A percentile compares a stretch with the other conserved stretches of the same genome.
Conservation (phyloP, 2,329 filamentous ascomycete species). For the Pyricularia pennisetigena region DNA sequence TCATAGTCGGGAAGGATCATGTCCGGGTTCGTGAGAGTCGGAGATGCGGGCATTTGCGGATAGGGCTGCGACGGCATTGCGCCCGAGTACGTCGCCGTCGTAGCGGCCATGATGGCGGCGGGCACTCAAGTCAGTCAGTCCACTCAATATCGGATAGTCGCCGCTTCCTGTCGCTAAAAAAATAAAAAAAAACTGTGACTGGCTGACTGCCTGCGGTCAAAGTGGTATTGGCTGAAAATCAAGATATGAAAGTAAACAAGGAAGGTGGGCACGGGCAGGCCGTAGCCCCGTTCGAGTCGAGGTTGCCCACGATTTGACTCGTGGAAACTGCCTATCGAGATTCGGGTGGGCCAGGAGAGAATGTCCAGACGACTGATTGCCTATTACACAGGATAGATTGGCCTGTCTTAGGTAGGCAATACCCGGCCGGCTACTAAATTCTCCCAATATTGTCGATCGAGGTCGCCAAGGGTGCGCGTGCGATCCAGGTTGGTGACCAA, state of each 20-base stretch:
- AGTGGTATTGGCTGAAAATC: neutral
- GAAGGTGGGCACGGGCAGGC: neutral
- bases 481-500: neutral
- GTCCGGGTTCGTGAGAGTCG: slow-evolving; percentile 85
- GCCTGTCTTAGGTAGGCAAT: no score
- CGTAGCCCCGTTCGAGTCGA: neutral
- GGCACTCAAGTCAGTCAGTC: neutral
- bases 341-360: neutral
- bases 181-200: neutral
- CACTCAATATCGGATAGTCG: neutral
- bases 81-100: slow-evolving; percentile 13
- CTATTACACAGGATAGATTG: neutral
- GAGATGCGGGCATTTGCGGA: slow-evolving; percentile 55
- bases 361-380: neutral
- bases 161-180: neutral
- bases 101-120: slow-evolving; percentile 3
- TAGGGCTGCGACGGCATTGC: slow-evolving; percentile 23
- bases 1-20: slow-evolving; percentile 82
- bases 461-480: neutral
- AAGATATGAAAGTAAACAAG: neutral
- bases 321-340: neutral
- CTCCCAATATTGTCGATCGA: neutral
- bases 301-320: neutral
- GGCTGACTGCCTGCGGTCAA: neutral
- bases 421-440: neutral